Conservation (phyloP, 495 filamentous ascomycete genomes). For the Wilcoxina mikolae region DNA sequence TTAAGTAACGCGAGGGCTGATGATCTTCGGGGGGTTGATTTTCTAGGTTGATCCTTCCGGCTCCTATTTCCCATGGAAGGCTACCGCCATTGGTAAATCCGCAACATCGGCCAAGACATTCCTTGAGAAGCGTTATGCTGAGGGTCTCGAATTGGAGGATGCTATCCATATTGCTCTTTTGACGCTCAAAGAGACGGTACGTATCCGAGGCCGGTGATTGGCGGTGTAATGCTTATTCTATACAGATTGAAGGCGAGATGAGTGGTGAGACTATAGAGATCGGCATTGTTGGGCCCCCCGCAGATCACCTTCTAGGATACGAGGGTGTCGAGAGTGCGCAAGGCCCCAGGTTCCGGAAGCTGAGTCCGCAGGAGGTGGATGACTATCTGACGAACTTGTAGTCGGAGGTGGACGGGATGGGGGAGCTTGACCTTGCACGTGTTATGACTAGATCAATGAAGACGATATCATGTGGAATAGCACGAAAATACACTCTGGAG, state of each 20-base stretch:
- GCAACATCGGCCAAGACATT: constrained; percentile 97
- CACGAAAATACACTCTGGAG: too few relatives aligned
- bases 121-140: constrained; percentile 94
- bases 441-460: constrained; percentile 5
- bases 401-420: constrained; percentile 12
- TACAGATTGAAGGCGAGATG: constrained; percentile 87
- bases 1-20: background rate
- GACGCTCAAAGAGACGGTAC: constrained; percentile 81
- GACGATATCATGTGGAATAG: constrained; percentile 2
- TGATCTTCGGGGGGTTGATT: background rate
- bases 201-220: background rate
- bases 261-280: constrained; percentile 98
- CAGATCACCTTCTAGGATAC: constrained; percentile 78
- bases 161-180: constrained; percentile 95
- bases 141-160: constrained; percentile 93
- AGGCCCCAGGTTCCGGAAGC: constrained; percentile 87
- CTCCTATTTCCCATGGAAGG: constrained; percentile 98
- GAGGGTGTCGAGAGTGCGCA: constrained; percentile 81
- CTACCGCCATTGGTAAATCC: constrained; percentile 96
- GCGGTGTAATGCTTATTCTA: background rate
- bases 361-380: constrained; percentile 95
- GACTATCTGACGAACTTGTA: constrained; percentile 96
- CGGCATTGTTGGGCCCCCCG: constrained; percentile 89
- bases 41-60: constrained; percentile 79
- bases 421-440: background rate